Base-by-base conservation (phyloP, 805 yeast genomes). In the Komagataella pastoris region DNA sequence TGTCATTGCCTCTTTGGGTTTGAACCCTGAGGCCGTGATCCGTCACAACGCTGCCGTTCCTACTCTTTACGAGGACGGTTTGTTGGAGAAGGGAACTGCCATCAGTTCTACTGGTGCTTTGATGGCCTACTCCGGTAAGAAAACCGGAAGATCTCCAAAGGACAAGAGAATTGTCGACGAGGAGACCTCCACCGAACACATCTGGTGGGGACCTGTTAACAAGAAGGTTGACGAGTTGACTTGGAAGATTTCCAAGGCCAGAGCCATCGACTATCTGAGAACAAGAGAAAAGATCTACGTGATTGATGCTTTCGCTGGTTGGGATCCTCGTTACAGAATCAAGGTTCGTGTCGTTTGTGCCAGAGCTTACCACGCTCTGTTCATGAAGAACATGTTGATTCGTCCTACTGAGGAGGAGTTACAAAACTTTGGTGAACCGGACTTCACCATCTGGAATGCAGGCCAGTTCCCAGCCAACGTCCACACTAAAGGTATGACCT, bases 121-220 rank as follows among this genome's bases (percentile, higher is more conserved):
- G 59, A 85, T 91, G 70, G 98, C 99, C 49, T 90, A 81, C 72
- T 88, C 97, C 18, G 99, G 99, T 65, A 74, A 80, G 58, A 91
- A 91, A 74, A 91, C 98, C 52, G 99, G 99, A 63, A 85, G 99
- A 72, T 91, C 97, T 43, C 99, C 99, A 67, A 87, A 86, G 75
- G 99, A 91, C 73, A 91, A 91, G 71, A 86, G 99, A 74, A 88
- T 91, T 67, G 97, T 91, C 56, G 97, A 90, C 62, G 98, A 93
- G 74, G 85, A 80, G 60, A 77, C 93, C 50, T 88, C 97, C 45
- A 71, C 77, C 54, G 77, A 87, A 54, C 74, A 90, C 64, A 81
- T 91, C 61, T 91, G 99, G 99, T 91, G 99, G 99, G 99, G 99
- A 23, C 98, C 98, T 2, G 99, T 91, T 59, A 91, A 91, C 75